Percentiles rank a stretch among this genome's conserved stretches.
Evolutionary conservation across 2,329 filamentous ascomycete genomes (phyloP).

Genomic region (Alternaria infectoria): DNA sequence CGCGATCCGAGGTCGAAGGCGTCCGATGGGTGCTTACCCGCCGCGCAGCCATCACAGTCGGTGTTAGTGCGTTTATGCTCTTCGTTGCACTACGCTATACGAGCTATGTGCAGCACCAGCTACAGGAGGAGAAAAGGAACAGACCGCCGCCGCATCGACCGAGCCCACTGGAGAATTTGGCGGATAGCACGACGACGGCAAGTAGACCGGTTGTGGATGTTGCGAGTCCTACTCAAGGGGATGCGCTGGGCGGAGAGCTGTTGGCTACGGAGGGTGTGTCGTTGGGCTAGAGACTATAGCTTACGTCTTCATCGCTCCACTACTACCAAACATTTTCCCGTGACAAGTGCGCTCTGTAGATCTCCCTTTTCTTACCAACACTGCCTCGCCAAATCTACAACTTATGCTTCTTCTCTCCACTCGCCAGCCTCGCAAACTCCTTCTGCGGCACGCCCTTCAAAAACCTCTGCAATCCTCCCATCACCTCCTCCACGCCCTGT

Average conservation of each 20-base stretch:
- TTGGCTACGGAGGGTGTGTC: constrained; percentile 42
- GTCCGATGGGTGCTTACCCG: constrained; percentile 82
- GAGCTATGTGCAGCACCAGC: constrained; percentile 48
- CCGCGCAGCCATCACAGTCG: constrained; percentile 67
- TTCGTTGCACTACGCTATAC: constrained; percentile 50
- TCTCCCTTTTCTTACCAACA: background rate
- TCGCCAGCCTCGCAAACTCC: constrained; percentile 85
- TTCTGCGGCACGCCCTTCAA: constrained; percentile 80
- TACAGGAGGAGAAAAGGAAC: constrained; percentile 50
- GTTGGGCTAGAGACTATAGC: constrained; percentile 29
- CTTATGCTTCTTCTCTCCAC: constrained; percentile 93
- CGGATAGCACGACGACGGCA: background rate
- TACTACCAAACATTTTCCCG: background rate
- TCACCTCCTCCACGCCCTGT: constrained; percentile 83
- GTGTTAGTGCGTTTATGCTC: constrained; percentile 53
- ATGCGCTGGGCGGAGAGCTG: constrained; percentile 39
- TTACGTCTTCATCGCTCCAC: too few species aligned
- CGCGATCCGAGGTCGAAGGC: constrained; percentile 89
- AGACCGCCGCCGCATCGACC: constrained; percentile 25
- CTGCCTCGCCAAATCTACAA: constrained; percentile 59
- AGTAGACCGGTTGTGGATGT: constrained; percentile 5
- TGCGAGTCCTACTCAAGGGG: constrained; percentile 13
- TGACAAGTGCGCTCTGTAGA: background rate
- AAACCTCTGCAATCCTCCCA: constrained; percentile 83
- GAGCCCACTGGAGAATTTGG: constrained; percentile 17